Percentiles rank a stretch among this genome's conserved stretches.
Evolutionary conservation across 2,329 filamentous ascomycete genomes (phyloP).

Genomic region (Fusarium clavum): DNA sequence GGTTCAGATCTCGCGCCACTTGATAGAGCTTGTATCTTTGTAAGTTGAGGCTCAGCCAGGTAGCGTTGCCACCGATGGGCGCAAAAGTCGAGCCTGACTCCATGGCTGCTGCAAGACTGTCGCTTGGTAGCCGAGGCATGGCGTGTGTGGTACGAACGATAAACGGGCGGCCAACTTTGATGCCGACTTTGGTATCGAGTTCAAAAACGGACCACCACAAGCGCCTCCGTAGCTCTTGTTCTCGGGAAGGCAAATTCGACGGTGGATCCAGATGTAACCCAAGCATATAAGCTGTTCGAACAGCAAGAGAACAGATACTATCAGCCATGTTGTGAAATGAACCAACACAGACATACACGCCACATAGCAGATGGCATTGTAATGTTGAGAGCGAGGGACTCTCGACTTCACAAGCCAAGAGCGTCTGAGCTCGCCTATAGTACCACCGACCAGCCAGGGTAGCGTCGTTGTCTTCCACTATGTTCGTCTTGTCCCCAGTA

Average conservation of each 20-base stretch:
- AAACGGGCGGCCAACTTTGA: conserved; percentile 16
- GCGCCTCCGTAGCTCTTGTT: conserved; percentile 2
- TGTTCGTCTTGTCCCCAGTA: neutral
- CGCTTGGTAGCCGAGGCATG: conserved; percentile 2
- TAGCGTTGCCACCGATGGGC: conserved; percentile 6
- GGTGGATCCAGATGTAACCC: conserved; percentile 2
- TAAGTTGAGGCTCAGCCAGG: conserved; percentile 12
- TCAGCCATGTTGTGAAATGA: conserved; percentile 28
- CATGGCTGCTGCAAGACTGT: conserved; percentile 3
- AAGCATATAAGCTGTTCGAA: conserved; percentile 23
- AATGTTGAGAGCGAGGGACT: conserved; percentile 15
- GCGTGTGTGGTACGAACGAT: neutral
- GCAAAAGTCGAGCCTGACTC: conserved; percentile 17
- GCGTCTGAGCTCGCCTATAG: conserved; percentile 15
- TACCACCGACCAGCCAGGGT: conserved; percentile 21
- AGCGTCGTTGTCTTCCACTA: conserved; percentile 16
- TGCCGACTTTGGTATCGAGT: conserved; percentile 7
- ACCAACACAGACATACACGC: neutral
- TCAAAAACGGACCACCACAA: conserved; percentile 24
- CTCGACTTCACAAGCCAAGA: conserved; percentile 11
- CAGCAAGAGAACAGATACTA: conserved; percentile 1
- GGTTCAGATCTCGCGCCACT: neutral
- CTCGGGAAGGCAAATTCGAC: neutral
- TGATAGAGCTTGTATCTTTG: conserved; percentile 10
- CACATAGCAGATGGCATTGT: conserved; percentile 14